Conservation (phyloP, 2,329 filamentous ascomycete species). For the Neopestalotiopsis sp. region DNA sequence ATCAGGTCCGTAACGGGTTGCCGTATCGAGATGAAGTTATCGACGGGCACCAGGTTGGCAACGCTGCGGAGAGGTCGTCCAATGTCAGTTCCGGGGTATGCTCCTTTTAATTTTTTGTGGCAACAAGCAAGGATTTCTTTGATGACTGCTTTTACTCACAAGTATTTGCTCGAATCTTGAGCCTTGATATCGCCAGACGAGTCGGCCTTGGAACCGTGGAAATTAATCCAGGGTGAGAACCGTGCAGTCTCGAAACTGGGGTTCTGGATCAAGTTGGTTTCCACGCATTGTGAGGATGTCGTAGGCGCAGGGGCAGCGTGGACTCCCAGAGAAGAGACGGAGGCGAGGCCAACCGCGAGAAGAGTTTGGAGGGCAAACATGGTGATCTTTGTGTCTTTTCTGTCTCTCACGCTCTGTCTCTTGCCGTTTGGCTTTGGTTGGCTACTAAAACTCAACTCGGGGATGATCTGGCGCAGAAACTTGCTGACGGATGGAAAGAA, state of each 20-base stretch:
- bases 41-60: not conserved
- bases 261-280: conserved; percentile 10
- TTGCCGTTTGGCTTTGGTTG: too few relatives aligned
- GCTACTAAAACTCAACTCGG: too few relatives aligned
- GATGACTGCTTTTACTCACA: not conserved
- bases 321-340: not conserved
- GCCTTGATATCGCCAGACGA: not conserved
- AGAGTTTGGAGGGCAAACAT: not conserved
- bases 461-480: too few relatives aligned
- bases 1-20: conserved; percentile 3
- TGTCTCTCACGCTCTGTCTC: not conserved
- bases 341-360: not conserved
- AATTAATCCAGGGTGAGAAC: conserved; percentile 6
- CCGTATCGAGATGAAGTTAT: conserved; percentile 5
- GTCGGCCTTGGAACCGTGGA: not conserved
- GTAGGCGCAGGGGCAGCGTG: not conserved
- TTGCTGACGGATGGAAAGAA: not conserved
- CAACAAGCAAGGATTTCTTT: not conserved
- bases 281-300: not conserved
- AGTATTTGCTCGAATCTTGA: not conserved
- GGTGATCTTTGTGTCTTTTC: not conserved
- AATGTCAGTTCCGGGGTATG: not conserved
- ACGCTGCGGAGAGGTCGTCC: not conserved
- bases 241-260: conserved; percentile 5
- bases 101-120: not conserved